Evolutionary conservation across 2,329 filamentous ascomycete species (phyloP).

Genomic region (Hirsutella minnesotensis): DNA sequence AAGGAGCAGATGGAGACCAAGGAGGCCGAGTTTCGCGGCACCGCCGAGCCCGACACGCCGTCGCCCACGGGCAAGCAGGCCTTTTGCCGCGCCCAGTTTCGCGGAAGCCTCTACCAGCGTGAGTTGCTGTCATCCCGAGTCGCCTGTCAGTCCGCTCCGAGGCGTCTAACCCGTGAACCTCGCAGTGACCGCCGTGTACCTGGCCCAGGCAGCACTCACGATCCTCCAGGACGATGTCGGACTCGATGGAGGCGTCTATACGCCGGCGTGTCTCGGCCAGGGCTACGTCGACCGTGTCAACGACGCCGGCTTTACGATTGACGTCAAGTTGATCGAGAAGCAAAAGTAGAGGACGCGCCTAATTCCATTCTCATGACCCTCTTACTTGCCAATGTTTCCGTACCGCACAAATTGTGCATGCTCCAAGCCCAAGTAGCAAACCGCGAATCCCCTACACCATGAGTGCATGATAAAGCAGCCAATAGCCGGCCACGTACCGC

Average conservation of each 20-base stretch:
- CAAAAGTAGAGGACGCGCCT: neutral
- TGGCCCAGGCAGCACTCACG: constrained; percentile 53
- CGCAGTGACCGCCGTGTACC: constrained; percentile 51
- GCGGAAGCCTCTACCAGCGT: constrained; percentile 55
- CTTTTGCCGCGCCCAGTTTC: constrained; percentile 40
- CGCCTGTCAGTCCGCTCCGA: neutral
- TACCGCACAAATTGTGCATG: neutral
- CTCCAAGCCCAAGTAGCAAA: neutral
- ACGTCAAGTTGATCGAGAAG: constrained; percentile 27
- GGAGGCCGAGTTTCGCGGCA: constrained; percentile 49
- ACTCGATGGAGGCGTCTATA: constrained; percentile 57
- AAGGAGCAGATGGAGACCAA: constrained; percentile 44
- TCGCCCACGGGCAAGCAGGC: constrained; percentile 33
- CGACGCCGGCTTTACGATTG: constrained; percentile 49
- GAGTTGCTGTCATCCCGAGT: constrained; percentile 20
- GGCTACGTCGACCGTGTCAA: constrained; percentile 51
- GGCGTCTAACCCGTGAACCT: neutral
- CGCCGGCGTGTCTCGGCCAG: constrained; percentile 59
- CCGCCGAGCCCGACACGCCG: constrained; percentile 50
- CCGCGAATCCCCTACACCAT: no score
- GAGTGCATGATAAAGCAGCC: no score
- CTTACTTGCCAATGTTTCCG: neutral
- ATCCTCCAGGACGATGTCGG: constrained; percentile 50
- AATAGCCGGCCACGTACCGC: no score
- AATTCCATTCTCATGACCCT: neutral